Percentiles rank a stretch among this genome's conserved stretches.
phyloP scores from a whole-genome alignment of 23 red algal genomes.

The Gracilaria gracilis region DNA sequence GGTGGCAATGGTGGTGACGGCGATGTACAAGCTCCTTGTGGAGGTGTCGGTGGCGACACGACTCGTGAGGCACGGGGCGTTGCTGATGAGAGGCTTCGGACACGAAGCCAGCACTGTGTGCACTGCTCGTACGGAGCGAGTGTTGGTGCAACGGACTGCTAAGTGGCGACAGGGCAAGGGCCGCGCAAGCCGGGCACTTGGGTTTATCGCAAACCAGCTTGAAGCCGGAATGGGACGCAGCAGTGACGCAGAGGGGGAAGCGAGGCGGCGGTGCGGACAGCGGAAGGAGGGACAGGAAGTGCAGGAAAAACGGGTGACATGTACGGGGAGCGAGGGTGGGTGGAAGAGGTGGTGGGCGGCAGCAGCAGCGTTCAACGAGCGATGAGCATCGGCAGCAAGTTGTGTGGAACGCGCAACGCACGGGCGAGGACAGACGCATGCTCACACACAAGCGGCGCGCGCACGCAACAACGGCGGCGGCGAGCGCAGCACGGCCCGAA shows the following conservation, averaged over 20 bases:
- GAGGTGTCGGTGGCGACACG: not conserved
- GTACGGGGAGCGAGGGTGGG: not conserved
- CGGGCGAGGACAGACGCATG: not conserved
- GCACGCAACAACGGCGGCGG: not conserved
- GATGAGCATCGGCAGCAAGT: slow-evolving; percentile 13
- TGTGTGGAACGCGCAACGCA: no score
- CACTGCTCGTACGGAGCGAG: not conserved
- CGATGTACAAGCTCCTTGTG: not conserved
- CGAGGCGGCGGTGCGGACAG: not conserved
- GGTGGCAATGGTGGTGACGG: not conserved
- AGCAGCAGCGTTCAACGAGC: slow-evolving; percentile 6
- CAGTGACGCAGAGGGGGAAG: not conserved
- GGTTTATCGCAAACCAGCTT: slow-evolving; percentile 39
- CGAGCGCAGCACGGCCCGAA: not conserved
- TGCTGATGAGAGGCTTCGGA: not conserved
- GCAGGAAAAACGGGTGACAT: not conserved
- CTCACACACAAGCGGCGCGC: slow-evolving; percentile 11
- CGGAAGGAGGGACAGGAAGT: not conserved
- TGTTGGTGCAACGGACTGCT: slow-evolving; percentile 18
- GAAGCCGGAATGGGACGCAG: not conserved
- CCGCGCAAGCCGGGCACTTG: slow-evolving; percentile 19
- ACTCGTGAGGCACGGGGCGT: not conserved
- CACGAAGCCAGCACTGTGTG: not conserved
- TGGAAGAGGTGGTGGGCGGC: not conserved
- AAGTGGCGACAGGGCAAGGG: not conserved